A percentile compares a stretch with the other conserved stretches of the same genome.
Evolutionary conservation across 768 basidiomycete genomes (phyloP).

Genomic region (Neoboletus subvelutipes): DNA sequence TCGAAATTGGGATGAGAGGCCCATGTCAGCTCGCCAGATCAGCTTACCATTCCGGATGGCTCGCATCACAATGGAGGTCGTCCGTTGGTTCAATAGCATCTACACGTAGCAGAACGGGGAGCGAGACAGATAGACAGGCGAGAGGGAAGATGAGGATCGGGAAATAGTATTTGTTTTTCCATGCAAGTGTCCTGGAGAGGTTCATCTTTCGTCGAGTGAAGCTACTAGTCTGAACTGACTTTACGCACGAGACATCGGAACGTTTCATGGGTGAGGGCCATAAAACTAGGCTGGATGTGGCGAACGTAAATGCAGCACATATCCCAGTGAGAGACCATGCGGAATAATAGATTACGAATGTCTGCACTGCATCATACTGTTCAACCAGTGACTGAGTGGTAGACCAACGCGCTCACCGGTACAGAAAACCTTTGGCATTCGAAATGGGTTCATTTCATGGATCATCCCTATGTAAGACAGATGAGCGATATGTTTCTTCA

Average conservation of each 20-base stretch:
- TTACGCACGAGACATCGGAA: slow-evolving; percentile 21
- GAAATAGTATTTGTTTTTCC: slow-evolving; percentile 46
- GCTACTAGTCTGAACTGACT: neutral
- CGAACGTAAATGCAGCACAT: slow-evolving; percentile 44
- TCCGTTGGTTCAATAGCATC: slow-evolving; percentile 47
- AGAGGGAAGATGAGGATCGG: slow-evolving; percentile 50
- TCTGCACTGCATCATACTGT: slow-evolving; percentile 20
- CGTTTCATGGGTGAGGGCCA: slow-evolving; percentile 33
- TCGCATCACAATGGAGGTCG: slow-evolving; percentile 60
- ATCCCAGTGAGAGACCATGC: slow-evolving; percentile 46
- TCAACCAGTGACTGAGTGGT: slow-evolving; percentile 5
- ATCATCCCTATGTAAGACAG: slow-evolving; percentile 48
- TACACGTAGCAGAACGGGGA: slow-evolving; percentile 43
- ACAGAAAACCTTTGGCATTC: slow-evolving; percentile 61
- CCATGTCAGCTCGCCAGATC: neutral
- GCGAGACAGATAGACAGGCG: slow-evolving; percentile 42
- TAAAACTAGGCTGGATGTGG: slow-evolving; percentile 47
- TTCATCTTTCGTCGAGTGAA: neutral
- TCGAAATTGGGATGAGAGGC: slow-evolving; percentile 1
- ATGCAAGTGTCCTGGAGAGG: slow-evolving; percentile 43
- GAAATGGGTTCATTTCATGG: slow-evolving; percentile 59
- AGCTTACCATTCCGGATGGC: slow-evolving; percentile 56
- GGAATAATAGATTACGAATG: slow-evolving; percentile 39
- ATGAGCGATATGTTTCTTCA: neutral
- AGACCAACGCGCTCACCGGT: slow-evolving; percentile 38